phyloP scores from a whole-genome alignment of 805 yeast genomes.

The Candida hispaniensis region DNA sequence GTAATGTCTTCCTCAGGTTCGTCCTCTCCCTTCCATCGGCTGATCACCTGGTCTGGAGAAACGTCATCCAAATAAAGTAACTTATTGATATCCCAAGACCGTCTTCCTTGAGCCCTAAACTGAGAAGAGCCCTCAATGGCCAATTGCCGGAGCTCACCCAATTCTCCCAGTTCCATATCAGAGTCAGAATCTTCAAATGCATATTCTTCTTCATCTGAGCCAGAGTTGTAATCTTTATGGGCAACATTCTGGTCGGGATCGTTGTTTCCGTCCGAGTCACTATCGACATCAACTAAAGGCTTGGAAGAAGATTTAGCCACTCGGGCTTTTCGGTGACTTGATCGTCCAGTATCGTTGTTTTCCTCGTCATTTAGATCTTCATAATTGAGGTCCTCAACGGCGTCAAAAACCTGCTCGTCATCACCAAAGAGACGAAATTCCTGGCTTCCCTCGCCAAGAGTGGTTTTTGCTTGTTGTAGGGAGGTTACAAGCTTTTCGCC shows the following conservation, averaged over 20 bases:
- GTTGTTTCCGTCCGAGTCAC: slow-evolving; percentile 30
- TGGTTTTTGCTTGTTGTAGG: slow-evolving; percentile 57
- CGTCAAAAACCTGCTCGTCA: slow-evolving; percentile 34
- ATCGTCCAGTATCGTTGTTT: slow-evolving; percentile 48
- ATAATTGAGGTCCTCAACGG: slow-evolving; percentile 32
- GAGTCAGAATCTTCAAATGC: slow-evolving; percentile 34
- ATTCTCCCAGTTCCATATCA: slow-evolving; percentile 31
- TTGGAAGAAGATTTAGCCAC: slow-evolving; percentile 20
- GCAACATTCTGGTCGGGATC: slow-evolving; percentile 31
- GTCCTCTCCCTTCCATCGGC: slow-evolving; percentile 25
- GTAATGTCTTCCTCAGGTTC: slow-evolving; percentile 23
- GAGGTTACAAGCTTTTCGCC: slow-evolving; percentile 81
- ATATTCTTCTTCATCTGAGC: slow-evolving; percentile 31
- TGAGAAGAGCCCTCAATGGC: slow-evolving; percentile 22
- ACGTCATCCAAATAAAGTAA: slow-evolving; percentile 70
- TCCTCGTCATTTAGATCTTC: slow-evolving; percentile 33
- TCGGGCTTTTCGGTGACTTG: slow-evolving; percentile 49
- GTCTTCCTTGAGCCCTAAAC: slow-evolving; percentile 33
- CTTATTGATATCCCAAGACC: slow-evolving; percentile 70
- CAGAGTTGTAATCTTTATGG: slow-evolving; percentile 33
- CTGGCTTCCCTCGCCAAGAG: slow-evolving; percentile 45
- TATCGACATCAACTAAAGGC: slow-evolving; percentile 42
- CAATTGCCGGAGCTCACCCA: slow-evolving; percentile 16
- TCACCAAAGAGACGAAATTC: slow-evolving; percentile 68
- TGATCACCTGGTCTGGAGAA: slow-evolving; percentile 41